Conservation (phyloP, 768 basidiomycete species). For the Podaxis sp. region DNA sequence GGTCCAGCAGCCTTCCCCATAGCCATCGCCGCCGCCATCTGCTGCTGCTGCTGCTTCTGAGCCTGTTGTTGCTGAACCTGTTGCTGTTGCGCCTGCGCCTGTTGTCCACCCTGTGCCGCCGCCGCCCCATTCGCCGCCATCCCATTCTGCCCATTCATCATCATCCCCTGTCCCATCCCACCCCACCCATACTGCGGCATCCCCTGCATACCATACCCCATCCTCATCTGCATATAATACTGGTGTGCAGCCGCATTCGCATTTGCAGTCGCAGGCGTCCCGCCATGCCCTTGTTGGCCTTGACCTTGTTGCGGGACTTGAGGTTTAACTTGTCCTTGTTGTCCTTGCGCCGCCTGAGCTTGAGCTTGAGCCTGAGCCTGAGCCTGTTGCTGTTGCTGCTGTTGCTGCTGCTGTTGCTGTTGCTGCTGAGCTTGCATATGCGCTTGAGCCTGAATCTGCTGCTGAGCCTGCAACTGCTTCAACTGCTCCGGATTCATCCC, state of each 20-base stretch:
- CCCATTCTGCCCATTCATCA: neutral
- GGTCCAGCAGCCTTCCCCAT: neutral
- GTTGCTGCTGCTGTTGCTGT: constrained; percentile 11
- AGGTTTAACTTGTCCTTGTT: neutral
- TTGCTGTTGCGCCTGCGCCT: neutral
- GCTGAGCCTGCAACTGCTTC: neutral
- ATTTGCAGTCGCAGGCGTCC: neutral
- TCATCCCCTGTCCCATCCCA: neutral
- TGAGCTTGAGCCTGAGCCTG: constrained; percentile 6
- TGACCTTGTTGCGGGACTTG: neutral
- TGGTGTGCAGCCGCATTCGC: neutral
- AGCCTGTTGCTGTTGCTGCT: constrained; percentile 7
- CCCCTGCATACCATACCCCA: constrained; percentile 1
- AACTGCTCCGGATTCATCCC: constrained; percentile 3
- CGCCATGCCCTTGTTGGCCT: too few species aligned
- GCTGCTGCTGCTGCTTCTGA: neutral
- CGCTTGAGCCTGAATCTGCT: neutral
- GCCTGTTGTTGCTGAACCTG: constrained; percentile 1
- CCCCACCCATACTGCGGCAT: neutral
- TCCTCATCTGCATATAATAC: constrained; percentile 1
- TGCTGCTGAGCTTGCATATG: neutral
- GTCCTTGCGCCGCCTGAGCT: neutral
- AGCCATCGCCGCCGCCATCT: constrained; percentile 6
- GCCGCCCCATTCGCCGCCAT: constrained; percentile 10
- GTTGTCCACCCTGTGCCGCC: constrained; percentile 1